A percentile compares a stretch with the other conserved stretches of the same genome.
Conservation (phyloP, 2,329 filamentous ascomycete genomes). For the Ophiostoma ips region DNA sequence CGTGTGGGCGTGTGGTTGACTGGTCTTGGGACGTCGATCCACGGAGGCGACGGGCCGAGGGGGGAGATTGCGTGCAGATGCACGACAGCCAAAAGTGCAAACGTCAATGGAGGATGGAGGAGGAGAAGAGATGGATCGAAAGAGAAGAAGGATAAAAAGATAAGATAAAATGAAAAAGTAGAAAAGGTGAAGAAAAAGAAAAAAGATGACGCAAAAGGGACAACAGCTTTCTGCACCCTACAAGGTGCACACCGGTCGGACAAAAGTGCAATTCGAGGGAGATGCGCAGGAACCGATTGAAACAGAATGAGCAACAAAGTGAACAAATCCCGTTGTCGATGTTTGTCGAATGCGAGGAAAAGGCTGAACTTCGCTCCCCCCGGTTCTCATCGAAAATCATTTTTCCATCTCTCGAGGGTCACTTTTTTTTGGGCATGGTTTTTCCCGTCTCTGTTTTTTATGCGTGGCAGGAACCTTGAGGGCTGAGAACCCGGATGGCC, state of each 20-base stretch:
- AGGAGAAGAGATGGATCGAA: neutral
- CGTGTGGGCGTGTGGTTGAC: no score
- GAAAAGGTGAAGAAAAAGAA: neutral
- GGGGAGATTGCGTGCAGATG: neutral
- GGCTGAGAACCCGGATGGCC: constrained; percentile 7
- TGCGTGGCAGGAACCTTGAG: neutral
- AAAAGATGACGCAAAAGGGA: neutral
- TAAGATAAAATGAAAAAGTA: neutral
- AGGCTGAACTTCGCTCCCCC: neutral
- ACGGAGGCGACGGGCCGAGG: no score
- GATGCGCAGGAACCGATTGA: no score
- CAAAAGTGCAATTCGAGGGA: no score
- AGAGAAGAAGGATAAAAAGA: neutral
- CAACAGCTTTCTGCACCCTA: no score
- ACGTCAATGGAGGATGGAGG: neutral
- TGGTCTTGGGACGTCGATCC: no score
- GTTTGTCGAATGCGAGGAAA: no score
- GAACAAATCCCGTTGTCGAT: no score
- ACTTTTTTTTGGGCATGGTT: neutral
- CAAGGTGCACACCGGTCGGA: no score
- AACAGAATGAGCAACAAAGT: no score
- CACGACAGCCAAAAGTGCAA: neutral
- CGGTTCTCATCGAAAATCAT: neutral
- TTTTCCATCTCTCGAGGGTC: neutral
- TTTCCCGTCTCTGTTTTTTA: neutral